These are phyloP conservation scores for Dryas octopetala DNA, from an alignment of 306 rosid species.

Conservation along the genomic window DNA sequence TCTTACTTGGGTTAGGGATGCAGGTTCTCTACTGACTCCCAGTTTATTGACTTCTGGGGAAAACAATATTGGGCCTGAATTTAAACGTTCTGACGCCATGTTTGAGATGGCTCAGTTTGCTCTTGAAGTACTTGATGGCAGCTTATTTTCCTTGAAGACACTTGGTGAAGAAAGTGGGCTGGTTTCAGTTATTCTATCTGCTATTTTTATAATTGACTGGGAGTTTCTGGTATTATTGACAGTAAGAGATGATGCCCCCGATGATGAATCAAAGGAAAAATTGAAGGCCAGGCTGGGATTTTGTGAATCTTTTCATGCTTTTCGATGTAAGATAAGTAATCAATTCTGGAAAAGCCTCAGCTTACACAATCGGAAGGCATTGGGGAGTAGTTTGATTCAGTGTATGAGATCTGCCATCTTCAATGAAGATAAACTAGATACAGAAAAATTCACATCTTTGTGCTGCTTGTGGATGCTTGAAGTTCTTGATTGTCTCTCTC, in stretches of 20 bases:
- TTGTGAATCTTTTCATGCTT: slow-evolving; percentile 51
- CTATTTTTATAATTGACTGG: slow-evolving; percentile 70
- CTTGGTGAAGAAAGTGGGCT: slow-evolving; percentile 59
- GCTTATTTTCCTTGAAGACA: slow-evolving; percentile 61
- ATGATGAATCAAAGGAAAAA: slow-evolving; percentile 41
- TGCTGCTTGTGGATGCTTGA: slow-evolving; percentile 79
- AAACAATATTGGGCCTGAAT: slow-evolving; percentile 33
- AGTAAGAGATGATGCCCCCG: slow-evolving; percentile 39
- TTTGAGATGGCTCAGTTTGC: slow-evolving; percentile 64
- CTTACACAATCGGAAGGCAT: slow-evolving; percentile 41
- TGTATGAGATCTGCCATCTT: slow-evolving; percentile 66
- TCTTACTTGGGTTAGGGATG: slow-evolving; percentile 61
- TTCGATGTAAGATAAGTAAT: slow-evolving; percentile 51
- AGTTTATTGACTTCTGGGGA: slow-evolving; percentile 40
- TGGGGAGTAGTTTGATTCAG: slow-evolving; percentile 52
- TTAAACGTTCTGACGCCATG: slow-evolving; percentile 41
- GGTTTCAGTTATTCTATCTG: slow-evolving; percentile 66
- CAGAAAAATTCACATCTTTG: slow-evolving; percentile 50
- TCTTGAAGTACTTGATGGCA: slow-evolving; percentile 75
- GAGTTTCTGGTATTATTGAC: slow-evolving; percentile 47
- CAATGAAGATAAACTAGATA: slow-evolving; percentile 48
- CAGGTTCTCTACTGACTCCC: slow-evolving; percentile 48
- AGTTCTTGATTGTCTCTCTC: slow-evolving; percentile 54
- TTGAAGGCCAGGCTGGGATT: slow-evolving; percentile 47
- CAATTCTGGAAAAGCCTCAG: slow-evolving; percentile 56